Conservation (phyloP, 2,329 filamentous ascomycete genomes). For the Trichoderma afroharzianum region DNA sequence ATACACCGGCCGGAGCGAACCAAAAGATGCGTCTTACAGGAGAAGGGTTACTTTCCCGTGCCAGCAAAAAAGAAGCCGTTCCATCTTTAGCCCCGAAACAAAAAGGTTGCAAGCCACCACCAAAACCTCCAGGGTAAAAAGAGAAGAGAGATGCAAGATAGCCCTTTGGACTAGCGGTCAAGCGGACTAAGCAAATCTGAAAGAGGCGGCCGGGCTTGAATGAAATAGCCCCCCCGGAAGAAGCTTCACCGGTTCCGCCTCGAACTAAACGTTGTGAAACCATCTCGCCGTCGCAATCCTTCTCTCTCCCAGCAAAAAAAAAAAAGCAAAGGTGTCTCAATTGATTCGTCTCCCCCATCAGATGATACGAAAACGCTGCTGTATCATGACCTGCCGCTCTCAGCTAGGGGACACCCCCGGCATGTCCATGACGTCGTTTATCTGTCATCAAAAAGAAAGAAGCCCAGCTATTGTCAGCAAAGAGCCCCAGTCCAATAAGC, state of each 20-base stretch:
- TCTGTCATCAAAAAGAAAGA: neutral
- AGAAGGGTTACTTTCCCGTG: neutral
- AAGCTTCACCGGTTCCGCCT: conserved; percentile 1
- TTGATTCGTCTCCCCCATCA: neutral
- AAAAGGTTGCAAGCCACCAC: conserved; percentile 3
- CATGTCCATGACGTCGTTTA: neutral
- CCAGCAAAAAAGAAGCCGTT: neutral
- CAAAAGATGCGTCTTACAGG: neutral
- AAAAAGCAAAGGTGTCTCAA: neutral
- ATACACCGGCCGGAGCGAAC: neutral
- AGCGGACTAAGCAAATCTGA: neutral
- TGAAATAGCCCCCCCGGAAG: neutral
- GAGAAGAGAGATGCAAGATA: neutral
- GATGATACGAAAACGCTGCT: neutral
- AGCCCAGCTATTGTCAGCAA: conserved; percentile 1
- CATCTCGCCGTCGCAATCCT: neutral
- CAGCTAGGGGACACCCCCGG: neutral
- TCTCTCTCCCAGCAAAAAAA: neutral
- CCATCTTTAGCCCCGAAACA: neutral
- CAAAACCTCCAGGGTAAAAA: neutral
- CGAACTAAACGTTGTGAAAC: neutral
- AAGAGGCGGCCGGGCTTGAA: neutral
- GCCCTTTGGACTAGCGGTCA: conserved; percentile 8
- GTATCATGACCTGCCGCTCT: conserved; percentile 14
- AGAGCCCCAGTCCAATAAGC: conserved; percentile 1